These are phyloP conservation scores for Trametopsis cervina DNA, from an alignment of 768 basidiomycete genomes.

Conservation along the genomic window DNA sequence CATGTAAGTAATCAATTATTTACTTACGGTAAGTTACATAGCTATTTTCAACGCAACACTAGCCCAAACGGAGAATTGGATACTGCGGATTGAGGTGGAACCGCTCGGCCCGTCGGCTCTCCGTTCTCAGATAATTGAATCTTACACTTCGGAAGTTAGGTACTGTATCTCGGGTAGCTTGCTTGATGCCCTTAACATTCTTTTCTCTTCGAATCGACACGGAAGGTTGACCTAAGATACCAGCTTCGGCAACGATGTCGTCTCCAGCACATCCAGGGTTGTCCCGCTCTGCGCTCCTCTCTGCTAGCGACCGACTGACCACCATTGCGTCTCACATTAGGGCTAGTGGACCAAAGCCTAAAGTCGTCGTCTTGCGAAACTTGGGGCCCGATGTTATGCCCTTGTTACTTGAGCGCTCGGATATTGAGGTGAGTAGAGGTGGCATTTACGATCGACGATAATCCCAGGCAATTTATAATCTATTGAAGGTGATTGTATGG, in stretches of 20 bases:
- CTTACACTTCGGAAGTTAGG: too few species aligned
- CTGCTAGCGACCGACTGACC: constrained; percentile 3
- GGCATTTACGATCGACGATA: neutral
- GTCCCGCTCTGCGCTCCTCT: neutral
- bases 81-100: too few species aligned
- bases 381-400: constrained; percentile 62
- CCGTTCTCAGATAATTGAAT: too few species aligned
- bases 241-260: constrained; percentile 23
- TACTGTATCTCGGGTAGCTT: too few species aligned
- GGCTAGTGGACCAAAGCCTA: constrained; percentile 14
- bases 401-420: constrained; percentile 37
- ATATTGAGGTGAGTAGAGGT: constrained; percentile 48
- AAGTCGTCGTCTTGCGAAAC: constrained; percentile 52
- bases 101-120: too few species aligned
- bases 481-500: constrained; percentile 39
- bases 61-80: too few species aligned
- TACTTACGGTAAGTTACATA: too few species aligned
- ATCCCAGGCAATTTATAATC: neutral
- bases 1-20: too few species aligned
- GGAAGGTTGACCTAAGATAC: too few species aligned
- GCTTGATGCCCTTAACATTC: too few species aligned
- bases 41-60: too few species aligned
- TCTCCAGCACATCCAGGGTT: constrained; percentile 24
- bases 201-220: too few species aligned
- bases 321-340: constrained; percentile 3